A percentile compares a stretch with the other conserved stretches of the same genome.
Conservation (phyloP, 1,284 basidiomycete genomes). For the Afroboletus lepidellus region DNA sequence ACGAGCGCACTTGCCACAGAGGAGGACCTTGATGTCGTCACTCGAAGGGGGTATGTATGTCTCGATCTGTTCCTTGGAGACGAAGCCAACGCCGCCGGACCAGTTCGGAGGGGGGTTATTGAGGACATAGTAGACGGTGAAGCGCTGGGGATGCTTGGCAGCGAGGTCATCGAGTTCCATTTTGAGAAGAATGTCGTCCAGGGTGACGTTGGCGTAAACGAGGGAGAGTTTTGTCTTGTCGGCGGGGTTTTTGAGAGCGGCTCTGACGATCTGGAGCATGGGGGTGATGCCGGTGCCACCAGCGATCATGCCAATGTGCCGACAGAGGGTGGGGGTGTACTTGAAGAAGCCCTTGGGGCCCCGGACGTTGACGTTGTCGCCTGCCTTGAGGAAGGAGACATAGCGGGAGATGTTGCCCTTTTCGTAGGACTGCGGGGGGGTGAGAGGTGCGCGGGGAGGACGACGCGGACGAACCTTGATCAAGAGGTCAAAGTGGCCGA, state of each 20-base stretch:
- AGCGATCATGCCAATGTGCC: slow-evolving; percentile 92
- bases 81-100: slow-evolving; percentile 89
- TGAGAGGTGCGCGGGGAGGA: not conserved
- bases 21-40: slow-evolving; percentile 75
- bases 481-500: slow-evolving; percentile 92
- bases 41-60: slow-evolving; percentile 64
- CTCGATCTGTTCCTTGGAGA: slow-evolving; percentile 92
- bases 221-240: slow-evolving; percentile 84
- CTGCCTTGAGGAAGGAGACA: slow-evolving; percentile 78
- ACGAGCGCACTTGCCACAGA: slow-evolving; percentile 65
- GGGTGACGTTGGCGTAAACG: slow-evolving; percentile 95
- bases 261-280: slow-evolving; percentile 95
- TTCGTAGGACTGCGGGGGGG: slow-evolving; percentile 75
- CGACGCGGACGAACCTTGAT: slow-evolving; percentile 71
- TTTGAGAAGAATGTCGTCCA: slow-evolving; percentile 85
- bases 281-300: slow-evolving; percentile 96
- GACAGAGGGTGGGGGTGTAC: slow-evolving; percentile 68
- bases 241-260: slow-evolving; percentile 79
- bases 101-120: slow-evolving; percentile 89
- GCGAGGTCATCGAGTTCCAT: slow-evolving; percentile 84
- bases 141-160: slow-evolving; percentile 62
- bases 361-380: slow-evolving; percentile 85
- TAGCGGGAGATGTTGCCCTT: slow-evolving; percentile 94
- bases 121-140: slow-evolving; percentile 88
- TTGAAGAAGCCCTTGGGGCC: slow-evolving; percentile 95